A percentile compares a stretch with the other conserved stretches of the same genome.
Conservation (phyloP, 257 asterid genomes). For the Solanum chmielewskii region DNA sequence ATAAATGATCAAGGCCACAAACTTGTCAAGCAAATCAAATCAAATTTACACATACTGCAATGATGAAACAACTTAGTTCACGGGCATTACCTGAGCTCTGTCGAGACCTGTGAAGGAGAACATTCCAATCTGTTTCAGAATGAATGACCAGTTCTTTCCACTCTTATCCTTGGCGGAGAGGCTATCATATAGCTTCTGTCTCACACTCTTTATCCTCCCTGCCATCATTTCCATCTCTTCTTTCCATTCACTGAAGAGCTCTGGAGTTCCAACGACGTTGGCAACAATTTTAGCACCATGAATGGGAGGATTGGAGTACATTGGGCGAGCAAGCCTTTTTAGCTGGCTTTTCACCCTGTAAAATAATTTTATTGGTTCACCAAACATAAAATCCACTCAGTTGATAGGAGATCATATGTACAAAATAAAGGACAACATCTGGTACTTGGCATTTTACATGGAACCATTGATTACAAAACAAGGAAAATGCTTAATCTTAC, state of each 20-base stretch:
- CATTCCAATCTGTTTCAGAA: conserved; percentile 92
- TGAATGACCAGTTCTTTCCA: conserved; percentile 92
- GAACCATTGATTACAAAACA: neutral
- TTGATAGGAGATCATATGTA: neutral
- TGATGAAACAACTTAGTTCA: neutral
- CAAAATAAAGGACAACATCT: neutral
- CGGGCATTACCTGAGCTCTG: conserved; percentile 65
- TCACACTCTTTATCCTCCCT: conserved; percentile 82
- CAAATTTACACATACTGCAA: neutral
- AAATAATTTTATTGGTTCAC: neutral
- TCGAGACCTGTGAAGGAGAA: conserved; percentile 90
- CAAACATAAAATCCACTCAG: neutral
- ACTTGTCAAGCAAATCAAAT: neutral
- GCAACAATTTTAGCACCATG: conserved; percentile 97
- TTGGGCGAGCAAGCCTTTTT: conserved; percentile 91
- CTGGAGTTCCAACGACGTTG: conserved; percentile 70
- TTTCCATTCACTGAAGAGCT: conserved; percentile 79
- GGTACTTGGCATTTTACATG: neutral
- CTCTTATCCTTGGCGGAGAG: conserved; percentile 53
- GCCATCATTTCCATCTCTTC: conserved; percentile 94
- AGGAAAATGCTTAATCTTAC: neutral
- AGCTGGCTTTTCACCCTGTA: conserved; percentile 89
- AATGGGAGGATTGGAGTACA: conserved; percentile 95
- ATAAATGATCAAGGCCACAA: neutral
- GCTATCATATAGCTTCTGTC: conserved; percentile 60